Evolutionary conservation across 352 stramenopile species (phyloP), one percentile per base, ranked within the genome.

Genomic region (Globisporangium lucens): DNA sequence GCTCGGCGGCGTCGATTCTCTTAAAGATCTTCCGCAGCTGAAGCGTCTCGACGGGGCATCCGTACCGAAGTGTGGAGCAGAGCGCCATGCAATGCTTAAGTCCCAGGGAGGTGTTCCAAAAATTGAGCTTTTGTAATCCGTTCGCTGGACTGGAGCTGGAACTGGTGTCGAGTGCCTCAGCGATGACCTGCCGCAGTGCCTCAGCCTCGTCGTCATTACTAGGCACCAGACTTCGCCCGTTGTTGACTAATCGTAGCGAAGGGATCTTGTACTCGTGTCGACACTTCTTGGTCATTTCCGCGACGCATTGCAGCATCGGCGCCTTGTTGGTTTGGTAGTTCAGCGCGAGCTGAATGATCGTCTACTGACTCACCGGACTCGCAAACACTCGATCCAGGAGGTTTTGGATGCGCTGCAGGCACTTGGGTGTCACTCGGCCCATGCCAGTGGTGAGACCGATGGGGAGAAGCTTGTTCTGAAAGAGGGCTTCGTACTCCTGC

Each of bases 21-120:
- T 22, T 43, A 29, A 51, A 24, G 20, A 13, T 22, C 12, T 9
- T 55, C 22, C 6, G 12, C 8, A 35, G 33, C 27, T 15, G 13
- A 35, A 66, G 4, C 0, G 35, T 17, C 5, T 57, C 29, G 20
- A 66, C n/a, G 6, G 29, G 17, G 29, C 29, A 49, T 30, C 20
- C 46, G 30, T 66, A 66, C 1, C 61, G 61, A 4, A 66, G 30
- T 33, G 47, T 10, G 8, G 61, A 66, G 33, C 60, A 59, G 17
- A 66, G 29, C 7, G 47, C 30, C 1, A 51, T 35, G 35, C 57
- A 22, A 2, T 56, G 46, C 12, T 33, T n/a, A 3, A 51, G 43
- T 6, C 30, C 6, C 4, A 24, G 15, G 27, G 29, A 38, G 41
- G 24, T 27, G 2, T 33, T 17, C 17, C 20, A 20, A 24, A 62